A percentile compares a stretch with the other conserved stretches of the same genome.
These are phyloP conservation scores for Oemleria cerasiformis DNA, from an alignment of 306 rosid genomes.

Conservation along the genomic window DNA sequence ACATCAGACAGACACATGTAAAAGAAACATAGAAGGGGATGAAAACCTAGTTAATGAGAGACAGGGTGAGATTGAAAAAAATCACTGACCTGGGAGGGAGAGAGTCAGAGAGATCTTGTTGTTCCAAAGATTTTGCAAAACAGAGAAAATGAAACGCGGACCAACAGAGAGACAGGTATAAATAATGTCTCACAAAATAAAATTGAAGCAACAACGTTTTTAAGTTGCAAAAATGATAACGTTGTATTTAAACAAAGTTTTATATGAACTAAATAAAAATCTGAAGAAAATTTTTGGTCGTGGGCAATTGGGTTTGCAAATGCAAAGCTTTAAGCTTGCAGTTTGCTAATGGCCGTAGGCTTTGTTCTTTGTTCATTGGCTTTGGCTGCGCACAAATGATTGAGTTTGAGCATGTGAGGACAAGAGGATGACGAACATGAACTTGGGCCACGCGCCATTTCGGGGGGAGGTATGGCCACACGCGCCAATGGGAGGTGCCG, in stretches of 20 bases:
- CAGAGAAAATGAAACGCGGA: conserved; percentile 14
- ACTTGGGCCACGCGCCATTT: background rate
- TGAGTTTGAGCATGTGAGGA: background rate
- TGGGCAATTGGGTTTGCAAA: background rate
- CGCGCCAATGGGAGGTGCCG: conserved; percentile 1
- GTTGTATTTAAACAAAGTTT: background rate
- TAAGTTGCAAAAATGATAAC: background rate
- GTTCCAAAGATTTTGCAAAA: background rate
- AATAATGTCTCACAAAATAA: background rate
- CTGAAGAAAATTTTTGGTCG: background rate
- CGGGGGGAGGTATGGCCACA: background rate
- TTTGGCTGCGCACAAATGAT: conserved; percentile 22
- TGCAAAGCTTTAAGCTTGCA: background rate
- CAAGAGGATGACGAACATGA: background rate
- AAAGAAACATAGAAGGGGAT: background rate
- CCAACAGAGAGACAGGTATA: background rate
- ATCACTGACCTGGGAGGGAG: background rate
- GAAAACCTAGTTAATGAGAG: background rate
- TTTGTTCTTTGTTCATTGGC: background rate
- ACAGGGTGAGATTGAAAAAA: background rate
- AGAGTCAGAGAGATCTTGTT: background rate
- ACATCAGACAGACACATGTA: background rate
- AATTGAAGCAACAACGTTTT: background rate
- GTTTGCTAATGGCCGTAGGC: background rate
- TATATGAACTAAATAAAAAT: background rate